Evolutionary conservation across 352 stramenopile genomes (phyloP).

Genomic region (Globisporangium splendens): DNA sequence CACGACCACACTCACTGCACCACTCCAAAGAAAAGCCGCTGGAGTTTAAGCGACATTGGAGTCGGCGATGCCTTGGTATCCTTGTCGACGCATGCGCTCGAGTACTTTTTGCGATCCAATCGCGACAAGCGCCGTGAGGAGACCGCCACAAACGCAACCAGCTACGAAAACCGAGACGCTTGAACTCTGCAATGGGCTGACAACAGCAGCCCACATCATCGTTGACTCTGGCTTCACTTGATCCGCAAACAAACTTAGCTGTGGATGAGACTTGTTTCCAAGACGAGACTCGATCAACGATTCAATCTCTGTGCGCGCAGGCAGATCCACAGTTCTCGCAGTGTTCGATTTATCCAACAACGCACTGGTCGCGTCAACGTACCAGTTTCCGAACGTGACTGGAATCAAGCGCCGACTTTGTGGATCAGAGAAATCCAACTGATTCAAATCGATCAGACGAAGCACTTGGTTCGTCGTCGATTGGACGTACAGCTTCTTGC

Average conservation of each 20-base stretch:
- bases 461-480: conserved; percentile 70
- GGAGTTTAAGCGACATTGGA: too few species aligned
- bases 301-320: conserved; percentile 41
- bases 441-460: conserved; percentile 50
- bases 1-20: too few species aligned
- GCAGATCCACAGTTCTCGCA: conserved; percentile 57
- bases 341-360: conserved; percentile 38
- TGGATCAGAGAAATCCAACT: conserved; percentile 44
- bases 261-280: too few species aligned
- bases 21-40: too few species aligned
- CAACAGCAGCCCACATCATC: too few species aligned
- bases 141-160: too few species aligned
- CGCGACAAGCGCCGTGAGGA: too few species aligned
- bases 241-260: too few species aligned
- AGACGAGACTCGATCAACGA: conserved; percentile 16
- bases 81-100: neutral
- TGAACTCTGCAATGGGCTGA: too few species aligned
- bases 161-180: too few species aligned
- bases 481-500: conserved; percentile 62
- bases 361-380: conserved; percentile 46
- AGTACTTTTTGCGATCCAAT: neutral
- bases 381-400: conserved; percentile 65
- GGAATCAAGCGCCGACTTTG: conserved; percentile 45
- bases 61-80: too few species aligned
- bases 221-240: too few species aligned